Evolutionary conservation across 225 moss, liverwort and hornwort genomes (phyloP).

Genomic region (Ulota crispa): DNA sequence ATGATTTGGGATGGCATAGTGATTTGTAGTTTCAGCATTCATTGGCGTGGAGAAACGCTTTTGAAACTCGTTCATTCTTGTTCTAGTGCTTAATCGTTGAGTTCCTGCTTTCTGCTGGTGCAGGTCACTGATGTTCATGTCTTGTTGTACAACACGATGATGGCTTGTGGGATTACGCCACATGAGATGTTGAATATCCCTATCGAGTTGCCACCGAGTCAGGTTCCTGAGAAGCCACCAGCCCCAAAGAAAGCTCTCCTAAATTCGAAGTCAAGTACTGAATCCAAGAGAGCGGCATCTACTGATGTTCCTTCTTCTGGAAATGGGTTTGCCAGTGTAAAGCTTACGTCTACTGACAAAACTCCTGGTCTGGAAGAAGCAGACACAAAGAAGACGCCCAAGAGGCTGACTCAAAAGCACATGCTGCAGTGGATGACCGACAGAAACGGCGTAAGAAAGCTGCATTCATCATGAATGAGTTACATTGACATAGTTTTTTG

Average conservation of each 20-base stretch:
- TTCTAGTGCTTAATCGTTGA: conserved; percentile 3
- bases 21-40: background rate
- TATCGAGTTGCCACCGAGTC: conserved; percentile 23
- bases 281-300: conserved; percentile 21
- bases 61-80: conserved; percentile 1
- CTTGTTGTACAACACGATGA: conserved; percentile 60
- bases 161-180: conserved; percentile 59
- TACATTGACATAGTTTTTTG: background rate
- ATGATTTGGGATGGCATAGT: background rate
- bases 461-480: background rate
- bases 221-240: conserved; percentile 11
- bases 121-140: conserved; percentile 63
- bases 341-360: conserved; percentile 10
- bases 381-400: conserved; percentile 41
- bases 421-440: conserved; percentile 64
- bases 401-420: conserved; percentile 56
- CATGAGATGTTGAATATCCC: conserved; percentile 40
- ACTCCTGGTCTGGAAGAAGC: conserved; percentile 22
- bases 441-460: conserved; percentile 49
- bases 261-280: background rate
- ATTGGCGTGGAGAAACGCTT: background rate
- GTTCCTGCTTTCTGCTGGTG: conserved; percentile 7
- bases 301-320: conserved; percentile 1
- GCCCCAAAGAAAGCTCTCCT: conserved; percentile 14
- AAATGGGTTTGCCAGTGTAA: conserved; percentile 7